Evolutionary conservation across 805 yeast species (phyloP).

Genomic region (Kluyveromyces aestuarii): DNA sequence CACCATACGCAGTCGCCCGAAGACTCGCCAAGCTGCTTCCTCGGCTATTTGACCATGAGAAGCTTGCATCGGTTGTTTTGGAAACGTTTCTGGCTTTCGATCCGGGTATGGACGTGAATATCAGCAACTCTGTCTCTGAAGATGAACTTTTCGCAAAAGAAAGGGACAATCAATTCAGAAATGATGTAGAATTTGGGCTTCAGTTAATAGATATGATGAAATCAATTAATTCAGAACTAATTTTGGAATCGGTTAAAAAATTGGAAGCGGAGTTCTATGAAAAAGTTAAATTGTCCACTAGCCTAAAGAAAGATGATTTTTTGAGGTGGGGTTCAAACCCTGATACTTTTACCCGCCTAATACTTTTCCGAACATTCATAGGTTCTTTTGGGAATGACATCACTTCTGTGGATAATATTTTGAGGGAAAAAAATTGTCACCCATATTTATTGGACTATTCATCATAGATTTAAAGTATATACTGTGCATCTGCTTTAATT

Average conservation of each 20-base stretch:
- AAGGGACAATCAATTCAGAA: slow-evolving; percentile 56
- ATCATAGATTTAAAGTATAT: background rate
- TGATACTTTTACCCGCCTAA: slow-evolving; percentile 14
- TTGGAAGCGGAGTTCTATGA: background rate
- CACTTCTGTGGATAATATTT: slow-evolving; percentile 1
- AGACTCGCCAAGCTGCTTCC: slow-evolving; percentile 9
- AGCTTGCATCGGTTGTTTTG: background rate
- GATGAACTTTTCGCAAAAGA: slow-evolving; percentile 55
- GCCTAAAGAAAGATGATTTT: slow-evolving; percentile 10
- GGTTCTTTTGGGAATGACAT: background rate
- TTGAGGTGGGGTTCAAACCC: slow-evolving; percentile 22
- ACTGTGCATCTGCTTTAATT: background rate
- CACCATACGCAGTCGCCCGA: slow-evolving; percentile 29
- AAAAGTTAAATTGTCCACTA: background rate
- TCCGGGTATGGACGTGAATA: background rate
- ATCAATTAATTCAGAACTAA: background rate
- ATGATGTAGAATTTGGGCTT: slow-evolving; percentile 30
- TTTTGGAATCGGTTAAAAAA: background rate
- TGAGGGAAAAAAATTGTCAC: slow-evolving; percentile 8
- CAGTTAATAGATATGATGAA: slow-evolving; percentile 17
- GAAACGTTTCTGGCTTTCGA: background rate
- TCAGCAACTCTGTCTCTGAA: background rate
- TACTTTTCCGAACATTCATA: slow-evolving; percentile 9
- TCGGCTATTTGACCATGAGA: background rate
- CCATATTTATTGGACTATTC: slow-evolving; percentile 9